These are phyloP conservation scores for Aurinia saxatilis DNA, from an alignment of 345 rosid species.

Conservation along the genomic window DNA sequence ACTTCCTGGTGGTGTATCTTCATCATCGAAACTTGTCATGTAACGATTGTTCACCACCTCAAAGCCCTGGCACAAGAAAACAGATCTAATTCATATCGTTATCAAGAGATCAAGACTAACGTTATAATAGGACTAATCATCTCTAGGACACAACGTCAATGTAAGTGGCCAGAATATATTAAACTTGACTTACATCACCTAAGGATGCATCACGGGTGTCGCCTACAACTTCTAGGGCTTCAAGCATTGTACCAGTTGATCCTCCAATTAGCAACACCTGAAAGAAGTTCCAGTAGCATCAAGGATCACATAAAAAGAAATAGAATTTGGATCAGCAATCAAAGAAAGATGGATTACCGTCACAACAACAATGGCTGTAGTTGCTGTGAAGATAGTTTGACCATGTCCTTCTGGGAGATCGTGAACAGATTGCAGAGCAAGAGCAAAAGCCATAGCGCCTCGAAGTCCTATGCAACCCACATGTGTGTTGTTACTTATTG, in stretches of 20 bases:
- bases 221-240: constrained; percentile 84
- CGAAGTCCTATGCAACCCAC: constrained; percentile 60
- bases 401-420: constrained; percentile 99
- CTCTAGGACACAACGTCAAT: background rate
- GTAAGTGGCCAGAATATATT: background rate
- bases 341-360: constrained; percentile 43
- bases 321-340: background rate
- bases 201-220: constrained; percentile 58
- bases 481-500: constrained; percentile 11
- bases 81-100: background rate
- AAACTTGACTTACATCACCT: constrained; percentile 56
- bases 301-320: background rate
- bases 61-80: constrained; percentile 34
- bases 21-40: constrained; percentile 50
- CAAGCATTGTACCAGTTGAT: constrained; percentile 98
- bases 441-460: constrained; percentile 99
- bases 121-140: background rate
- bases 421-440: constrained; percentile 95
- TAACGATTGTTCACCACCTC: constrained; percentile 53
- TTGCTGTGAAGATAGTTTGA: constrained; percentile 94
- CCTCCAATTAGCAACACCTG: constrained; percentile 94
- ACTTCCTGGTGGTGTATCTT: constrained; percentile 62
- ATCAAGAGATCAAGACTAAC: background rate
- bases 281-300: constrained; percentile 10
- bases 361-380: constrained; percentile 93